These are phyloP conservation scores for Calophaca sinica DNA, from an alignment of 306 rosid genomes.

Conservation along the genomic window DNA sequence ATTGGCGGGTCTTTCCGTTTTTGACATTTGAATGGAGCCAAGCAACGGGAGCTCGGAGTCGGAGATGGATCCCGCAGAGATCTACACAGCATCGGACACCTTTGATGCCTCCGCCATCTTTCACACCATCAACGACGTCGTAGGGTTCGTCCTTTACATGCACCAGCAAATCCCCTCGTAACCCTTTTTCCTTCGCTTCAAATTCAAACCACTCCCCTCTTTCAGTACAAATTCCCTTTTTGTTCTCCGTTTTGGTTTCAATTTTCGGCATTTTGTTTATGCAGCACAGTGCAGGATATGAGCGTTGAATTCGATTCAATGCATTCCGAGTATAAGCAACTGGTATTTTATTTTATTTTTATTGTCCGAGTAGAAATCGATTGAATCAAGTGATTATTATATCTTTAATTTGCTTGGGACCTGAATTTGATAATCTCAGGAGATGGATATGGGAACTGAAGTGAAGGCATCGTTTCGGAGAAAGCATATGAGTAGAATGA, in stretches of 20 bases:
- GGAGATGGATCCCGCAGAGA: conserved; percentile 52
- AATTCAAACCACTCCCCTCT: background rate
- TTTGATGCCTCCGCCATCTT: conserved; percentile 66
- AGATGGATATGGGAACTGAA: conserved; percentile 55
- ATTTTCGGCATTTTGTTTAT: background rate
- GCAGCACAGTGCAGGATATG: conserved; percentile 82
- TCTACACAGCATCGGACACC: conserved; percentile 53
- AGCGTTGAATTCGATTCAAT: conserved; percentile 66
- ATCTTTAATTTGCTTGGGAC: background rate
- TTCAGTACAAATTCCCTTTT: background rate
- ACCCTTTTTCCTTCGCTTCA: conserved; percentile 33
- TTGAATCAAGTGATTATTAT: conserved; percentile 40
- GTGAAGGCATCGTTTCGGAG: conserved; percentile 68
- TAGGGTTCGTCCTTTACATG: conserved; percentile 81
- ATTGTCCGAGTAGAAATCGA: conserved; percentile 22
- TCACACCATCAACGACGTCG: conserved; percentile 72
- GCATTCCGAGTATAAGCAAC: conserved; percentile 56
- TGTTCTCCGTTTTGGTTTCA: background rate
- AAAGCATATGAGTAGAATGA: conserved; percentile 67
- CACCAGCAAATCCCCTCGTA: conserved; percentile 96
- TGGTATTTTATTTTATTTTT: conserved; percentile 54
- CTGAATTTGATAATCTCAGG: conserved; percentile 57
- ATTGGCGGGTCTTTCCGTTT: conserved; percentile 26
- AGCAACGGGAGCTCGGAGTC: conserved; percentile 23
- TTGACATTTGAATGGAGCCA: conserved; percentile 30